Evolutionary conservation across 2,329 filamentous ascomycete species (phyloP), one percentile per base, ranked within the genome.

Genomic region (Colletotrichum shisoi): DNA sequence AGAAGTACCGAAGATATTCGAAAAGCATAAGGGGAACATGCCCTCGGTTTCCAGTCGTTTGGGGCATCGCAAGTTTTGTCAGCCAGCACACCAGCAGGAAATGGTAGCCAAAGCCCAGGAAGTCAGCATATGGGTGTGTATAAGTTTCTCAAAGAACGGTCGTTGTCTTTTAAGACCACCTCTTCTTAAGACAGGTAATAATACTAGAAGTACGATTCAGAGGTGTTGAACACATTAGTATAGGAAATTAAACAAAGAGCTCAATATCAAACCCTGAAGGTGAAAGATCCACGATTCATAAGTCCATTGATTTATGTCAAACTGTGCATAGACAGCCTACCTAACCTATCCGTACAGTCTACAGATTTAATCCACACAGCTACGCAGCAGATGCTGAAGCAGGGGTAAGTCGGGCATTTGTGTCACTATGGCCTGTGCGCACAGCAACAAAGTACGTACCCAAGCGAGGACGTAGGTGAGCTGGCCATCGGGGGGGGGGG

Each of bases 351-450:
- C n/a, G n/a, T n/a, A 31, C 2, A 31, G 27, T 8, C 7, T 31
- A 31, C 6, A 31, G 6, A 31, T 31, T 31, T 31, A n/a, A 48
- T 46, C 19, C 13, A 53, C 27, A 40, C 40, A 48, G 42, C 37
- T 42, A 57, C 40, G 34, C 31, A 51, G 48, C 42, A 42, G 61
- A 39, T 68, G 65, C 44, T 51, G 60, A 68, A 68, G 65, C 65
- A 68, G 65, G 65, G 65, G 65, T 68, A 67, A 45, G 62, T 59
- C 6, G 51, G 46, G 37, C 45, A 52, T 42, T 19, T 64, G 62
- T 65, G 62, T 60, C 49, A 68, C 61, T 15, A 15, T 60, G 56
- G 62, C 27, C 62, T 12, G 62, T 68, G 65, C 65, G 21, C 24
- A 64, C 13, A 8, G 15, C 37, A 12, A 42, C 19, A 24, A 56